Evolutionary conservation across 2,329 filamentous ascomycete genomes (phyloP), one percentile per base, ranked within the genome.

Genomic region (Aspergillus sp.): DNA sequence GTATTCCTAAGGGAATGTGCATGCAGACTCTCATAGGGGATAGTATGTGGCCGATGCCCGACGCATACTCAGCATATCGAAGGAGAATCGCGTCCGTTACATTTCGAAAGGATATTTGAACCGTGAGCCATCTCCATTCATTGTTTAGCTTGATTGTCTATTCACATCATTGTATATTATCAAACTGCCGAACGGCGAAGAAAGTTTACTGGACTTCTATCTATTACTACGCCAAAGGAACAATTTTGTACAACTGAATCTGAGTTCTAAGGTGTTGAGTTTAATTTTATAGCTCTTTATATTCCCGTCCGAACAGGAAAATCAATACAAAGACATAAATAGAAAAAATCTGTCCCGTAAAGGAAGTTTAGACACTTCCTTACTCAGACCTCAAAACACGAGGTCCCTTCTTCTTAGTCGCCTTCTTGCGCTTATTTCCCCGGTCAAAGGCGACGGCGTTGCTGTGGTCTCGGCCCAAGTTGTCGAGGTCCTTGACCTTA

Each of bases 401-500:
- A 35, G 75, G 70, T 17, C 77, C 78, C 67, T 73, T 76, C 62
- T 70, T 71, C 65, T 79, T 79, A 11, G 71, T 68, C 50, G 76
- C 73, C 66, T 78, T 78, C 71, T 78, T 80, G 69, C 80, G 82
- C 73, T 82, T 83, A 59, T 80, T 77, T 19, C 80, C 81, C 52
- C 77, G 78, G 56, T 82, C 80, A 68, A 82, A 79, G 44, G 79
- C 75, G 51, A 80, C 77, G 1, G 84, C 86, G 65, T 79, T 84
- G 63, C 85, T 85, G 73, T 97, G 93, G 69, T 96, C 91, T 73
- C 95, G 87, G 55, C 92, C 93, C 64, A 99, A 82, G 75, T 98
- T 98, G 80, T 99, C 95, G 59, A 97, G 87, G 69, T 96, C 93
- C 82, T 99, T 99, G 79, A 99, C 95, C 84, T 99, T 99, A 84